These are phyloP conservation scores for Fragilariopsis cylindrus DNA, from an alignment of 108 stramenopile species.

Conservation along the genomic window DNA sequence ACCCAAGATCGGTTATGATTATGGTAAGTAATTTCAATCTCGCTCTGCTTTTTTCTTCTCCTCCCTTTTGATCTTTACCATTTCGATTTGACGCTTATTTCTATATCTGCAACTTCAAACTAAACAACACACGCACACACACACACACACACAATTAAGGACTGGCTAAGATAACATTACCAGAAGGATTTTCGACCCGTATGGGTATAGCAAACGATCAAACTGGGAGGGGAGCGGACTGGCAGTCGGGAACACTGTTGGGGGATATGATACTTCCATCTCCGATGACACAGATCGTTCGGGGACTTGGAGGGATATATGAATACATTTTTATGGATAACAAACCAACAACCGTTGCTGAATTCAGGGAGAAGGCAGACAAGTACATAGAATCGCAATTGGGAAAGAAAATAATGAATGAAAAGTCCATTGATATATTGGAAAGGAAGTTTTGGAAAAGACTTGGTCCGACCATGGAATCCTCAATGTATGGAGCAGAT, in stretches of 20 bases:
- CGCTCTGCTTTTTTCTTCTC: not conserved
- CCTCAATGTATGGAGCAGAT: constrained; percentile 93
- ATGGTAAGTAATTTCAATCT: constrained; percentile 20
- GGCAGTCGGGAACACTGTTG: constrained; percentile 72
- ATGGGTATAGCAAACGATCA: constrained; percentile 53
- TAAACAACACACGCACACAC: not conserved
- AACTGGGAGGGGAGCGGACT: constrained; percentile 73
- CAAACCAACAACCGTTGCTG: constrained; percentile 51
- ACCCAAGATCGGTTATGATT: constrained; percentile 22
- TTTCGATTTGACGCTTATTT: not conserved
- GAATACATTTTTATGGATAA: constrained; percentile 79
- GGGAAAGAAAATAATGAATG: constrained; percentile 27
- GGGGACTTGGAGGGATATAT: constrained; percentile 86
- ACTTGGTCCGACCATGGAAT: constrained; percentile 90
- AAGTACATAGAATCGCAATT: constrained; percentile 69
- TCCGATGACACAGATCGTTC: constrained; percentile 76
- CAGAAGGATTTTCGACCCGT: constrained; percentile 61
- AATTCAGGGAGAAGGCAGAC: constrained; percentile 80
- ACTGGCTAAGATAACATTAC: constrained; percentile 73
- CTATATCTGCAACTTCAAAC: not conserved
- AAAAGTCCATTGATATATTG: constrained; percentile 53
- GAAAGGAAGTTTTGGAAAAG: constrained; percentile 92
- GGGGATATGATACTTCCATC: constrained; percentile 68
- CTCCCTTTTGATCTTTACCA: not conserved
- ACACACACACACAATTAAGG: not conserved